Evolutionary conservation across 768 basidiomycete species (phyloP), one percentile per base, ranked within the genome.

Genomic region (Tricholoma flavovirens): DNA sequence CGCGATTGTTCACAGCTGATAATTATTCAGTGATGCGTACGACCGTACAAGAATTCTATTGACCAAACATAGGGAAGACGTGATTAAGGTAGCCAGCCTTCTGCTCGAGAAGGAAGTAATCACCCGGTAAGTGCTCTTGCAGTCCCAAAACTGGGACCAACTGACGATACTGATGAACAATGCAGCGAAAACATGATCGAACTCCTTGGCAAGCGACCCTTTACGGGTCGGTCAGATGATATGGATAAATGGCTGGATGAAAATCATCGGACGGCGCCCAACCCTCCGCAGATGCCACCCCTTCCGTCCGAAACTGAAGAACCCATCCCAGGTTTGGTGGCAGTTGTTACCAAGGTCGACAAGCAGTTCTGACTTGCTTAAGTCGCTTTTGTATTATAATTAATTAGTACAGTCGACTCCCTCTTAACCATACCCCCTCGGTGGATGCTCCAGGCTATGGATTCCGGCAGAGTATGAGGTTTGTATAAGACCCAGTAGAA

Each of bases 181-280:
- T 56, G 51, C 62, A 92, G 91, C 51, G 90, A 91, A 79, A 89
- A 93, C 66, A 94, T 93, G 91, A 88, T 90, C 58, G 65, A 77
- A 38, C 77, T 93, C 15, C 80, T 93, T 38, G 91, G 92, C 50
- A 88, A 87, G 66, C 83, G 91, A 51, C 90, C 91, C 22, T 93
- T 93, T 64, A 72, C 67, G n/a, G 83, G 83, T 60, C 80, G 82
- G 56, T 76, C 82, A 22, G 93, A 96, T 67, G 93, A 96, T 61
- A 97, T 98, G 95, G 94, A 97, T 74, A 90, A 88, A 68, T 96
- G 93, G 89, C 80, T 96, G n/a, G 93, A 96, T 65, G 82, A 88
- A 66, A 82, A 92, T 67, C 79, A 78, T 35, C 79, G 78, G 10
- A 85, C 87, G 67, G 59, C 52, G 19, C 57, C 62, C 48, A 62